Base-by-base conservation (phyloP, 202 grass and related monocot genomes). In the Panicum hallii region DNA sequence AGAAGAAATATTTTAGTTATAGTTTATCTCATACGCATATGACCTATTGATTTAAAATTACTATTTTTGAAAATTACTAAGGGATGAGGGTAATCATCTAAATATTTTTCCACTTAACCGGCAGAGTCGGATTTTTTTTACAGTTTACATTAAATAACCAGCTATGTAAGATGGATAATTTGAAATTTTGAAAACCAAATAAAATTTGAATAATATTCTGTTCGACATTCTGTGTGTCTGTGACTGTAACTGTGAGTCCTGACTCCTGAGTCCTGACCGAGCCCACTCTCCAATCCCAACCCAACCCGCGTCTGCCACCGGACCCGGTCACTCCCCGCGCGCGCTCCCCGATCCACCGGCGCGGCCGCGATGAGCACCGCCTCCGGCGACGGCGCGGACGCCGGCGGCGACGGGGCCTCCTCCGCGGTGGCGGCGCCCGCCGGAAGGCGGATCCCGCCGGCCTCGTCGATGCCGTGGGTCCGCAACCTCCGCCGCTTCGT, bases 401-500 rank as follows among this genome's bases (percentile, higher is more conserved):
- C 84, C 81, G 84, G 82, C 36, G 92, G 40, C 23, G 82, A 67
- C 17, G 86, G 86, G 6, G 85, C 56, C 7, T 86, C 86, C 17
- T 84, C 85, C 16, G 64, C 78, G 0, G 82, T 66, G 2, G 75
- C 86, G 2, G 90, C 84, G 40, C 45, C 85, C 11, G 79, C 87
- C 0, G 86, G 83, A 44, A 90, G 87, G 89, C 89, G 92, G 88
- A 95, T 98, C 79, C 96, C 96, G 22, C 89, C 86, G 30, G 91
- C 91, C 15, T 94, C 93, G 5, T 98, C 96, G 49, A 98, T 95
- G 96, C 93, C 93, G n/a, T 98, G 93, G 96, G 96, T 95, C 72
- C 89, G 93, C 62, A 98, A 98, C 66, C 93, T 98, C 60, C 96
- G 93, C 53, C 93, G 89, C 49, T 98, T 90, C 93, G 91, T 98